Base-by-base conservation (phyloP, 176 grass and related monocot genomes). In the Thalia dealbata region DNA sequence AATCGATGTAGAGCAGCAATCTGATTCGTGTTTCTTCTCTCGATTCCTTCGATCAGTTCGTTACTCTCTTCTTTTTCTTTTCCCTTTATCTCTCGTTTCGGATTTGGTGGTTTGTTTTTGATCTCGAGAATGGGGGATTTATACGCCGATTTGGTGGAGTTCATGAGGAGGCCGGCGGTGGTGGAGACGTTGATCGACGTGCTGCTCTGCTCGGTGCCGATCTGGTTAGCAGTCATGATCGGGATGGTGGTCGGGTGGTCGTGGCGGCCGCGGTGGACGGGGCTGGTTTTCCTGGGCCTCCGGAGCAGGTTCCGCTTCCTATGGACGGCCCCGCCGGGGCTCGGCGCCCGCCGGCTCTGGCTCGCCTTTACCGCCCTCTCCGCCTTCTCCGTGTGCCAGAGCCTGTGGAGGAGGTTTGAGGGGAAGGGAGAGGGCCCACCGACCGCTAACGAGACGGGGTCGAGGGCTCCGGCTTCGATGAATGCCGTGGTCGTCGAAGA, bases 221-320 rank as follows among this genome's bases (percentile, higher is more conserved):
- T 99, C 95, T 99, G 95, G 95, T 82, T 81, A 50, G 95, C 95
- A 15, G 87, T 99, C 66, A 99, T 93, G 95, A 91, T 99, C 83
- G 95, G 95, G 3, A 76, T 93, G 63, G 75, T 59, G 50, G 82
- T 99, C 44, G 95, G 95, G 21, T 93, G 95, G 95, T 86, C 87
- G 15, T 99, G 95, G 90, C 85, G 87, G 11, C 95, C 95, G 64
- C 83, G 95, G 11, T 99, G 95, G 95, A 91, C 95, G 23, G 90
- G 95, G 43, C 81, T 99, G 72, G 63, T 99, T 64, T 93, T 85
- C 83, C 87, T 99, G n/a, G 95, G 95, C 3, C 60, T 88, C 15
- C 78, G 95, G 56, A 81, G 87, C 74, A 91, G 83, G 72, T 72
- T 93, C 45, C 74, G 87, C 12, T 78, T 99, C 72, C 58, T 86